A percentile compares a stretch with the other conserved stretches of the same genome.
Conservation (phyloP, 192 early-diverging fungal species). For the Rhizophlyctis rosea region DNA sequence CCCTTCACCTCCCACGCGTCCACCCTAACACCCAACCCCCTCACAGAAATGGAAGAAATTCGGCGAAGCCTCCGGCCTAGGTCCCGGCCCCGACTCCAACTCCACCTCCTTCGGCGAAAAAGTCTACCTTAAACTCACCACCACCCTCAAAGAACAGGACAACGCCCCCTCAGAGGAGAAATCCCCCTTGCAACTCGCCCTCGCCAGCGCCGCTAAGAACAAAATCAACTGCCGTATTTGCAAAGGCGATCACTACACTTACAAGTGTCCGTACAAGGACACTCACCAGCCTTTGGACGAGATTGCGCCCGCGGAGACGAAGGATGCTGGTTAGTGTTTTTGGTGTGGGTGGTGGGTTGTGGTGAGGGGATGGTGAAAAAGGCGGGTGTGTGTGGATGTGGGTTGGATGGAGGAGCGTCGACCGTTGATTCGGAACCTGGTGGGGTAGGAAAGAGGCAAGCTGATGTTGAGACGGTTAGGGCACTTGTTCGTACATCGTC, state of each 20-base stretch:
- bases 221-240: slow-evolving; percentile 96
- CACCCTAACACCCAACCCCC: too few relatives aligned
- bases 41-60: slow-evolving; percentile 86
- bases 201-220: slow-evolving; percentile 55
- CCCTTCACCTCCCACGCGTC: too few relatives aligned
- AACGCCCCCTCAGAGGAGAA: slow-evolving; percentile 62
- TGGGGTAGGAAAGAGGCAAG: too few relatives aligned
- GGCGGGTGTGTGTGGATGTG: too few relatives aligned
- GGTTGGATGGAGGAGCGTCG: too few relatives aligned
- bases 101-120: slow-evolving; percentile 88
- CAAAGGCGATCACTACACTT: slow-evolving; percentile 94
- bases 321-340: slow-evolving; percentile 12
- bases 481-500: too few relatives aligned
- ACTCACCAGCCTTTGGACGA: slow-evolving; percentile 79
- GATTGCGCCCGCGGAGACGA: slow-evolving; percentile 38
- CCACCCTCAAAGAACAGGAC: slow-evolving; percentile 56
- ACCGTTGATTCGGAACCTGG: too few relatives aligned
- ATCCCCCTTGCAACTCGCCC: slow-evolving; percentile 55
- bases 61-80: slow-evolving; percentile 75
- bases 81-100: slow-evolving; percentile 79
- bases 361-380: too few relatives aligned
- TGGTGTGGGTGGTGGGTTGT: background rate
- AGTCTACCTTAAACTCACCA: slow-evolving; percentile 80
- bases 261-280: slow-evolving; percentile 98
- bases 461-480: too few relatives aligned